Evolutionary conservation across 495 filamentous ascomycete genomes (phyloP).

Genomic region (Xylaria grammica): DNA sequence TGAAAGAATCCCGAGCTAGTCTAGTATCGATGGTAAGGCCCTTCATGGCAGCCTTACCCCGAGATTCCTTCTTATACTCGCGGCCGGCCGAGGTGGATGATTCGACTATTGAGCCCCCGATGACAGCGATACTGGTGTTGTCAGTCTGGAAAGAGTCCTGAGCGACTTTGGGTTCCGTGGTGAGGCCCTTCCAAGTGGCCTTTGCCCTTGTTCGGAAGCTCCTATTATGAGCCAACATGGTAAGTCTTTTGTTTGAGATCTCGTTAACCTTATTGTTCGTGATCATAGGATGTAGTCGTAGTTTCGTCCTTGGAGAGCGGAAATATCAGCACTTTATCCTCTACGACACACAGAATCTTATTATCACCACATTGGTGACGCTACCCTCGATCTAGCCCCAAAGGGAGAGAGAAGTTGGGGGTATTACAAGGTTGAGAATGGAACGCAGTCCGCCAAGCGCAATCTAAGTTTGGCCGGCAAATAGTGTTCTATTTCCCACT

Average conservation of each 20-base stretch:
- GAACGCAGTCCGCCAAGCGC: background rate
- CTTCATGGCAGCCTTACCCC: background rate
- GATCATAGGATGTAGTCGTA: background rate
- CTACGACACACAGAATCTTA: background rate
- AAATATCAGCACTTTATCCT: background rate
- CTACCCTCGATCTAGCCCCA: background rate
- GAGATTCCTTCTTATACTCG: slow-evolving; percentile 3
- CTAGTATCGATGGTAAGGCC: slow-evolving; percentile 8
- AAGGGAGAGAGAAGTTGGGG: background rate
- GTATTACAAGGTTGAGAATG: slow-evolving; percentile 8
- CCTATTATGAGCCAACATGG: slow-evolving; percentile 1
- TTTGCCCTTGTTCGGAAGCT: slow-evolving; percentile 14
- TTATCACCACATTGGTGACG: background rate
- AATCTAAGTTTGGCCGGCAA: background rate
- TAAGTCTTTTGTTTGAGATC: background rate
- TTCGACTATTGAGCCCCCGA: background rate
- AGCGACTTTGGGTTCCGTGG: background rate
- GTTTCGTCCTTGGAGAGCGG: slow-evolving; percentile 4
- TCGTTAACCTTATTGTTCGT: background rate
- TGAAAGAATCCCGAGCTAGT: background rate
- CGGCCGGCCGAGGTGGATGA: background rate
- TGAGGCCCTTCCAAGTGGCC: slow-evolving; percentile 7
- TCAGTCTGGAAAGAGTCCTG: slow-evolving; percentile 2
- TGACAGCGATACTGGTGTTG: background rate
- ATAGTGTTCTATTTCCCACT: background rate